These are phyloP conservation scores for Puccinia coronata DNA, from an alignment of 1,284 basidiomycete genomes.

Conservation along the genomic window DNA sequence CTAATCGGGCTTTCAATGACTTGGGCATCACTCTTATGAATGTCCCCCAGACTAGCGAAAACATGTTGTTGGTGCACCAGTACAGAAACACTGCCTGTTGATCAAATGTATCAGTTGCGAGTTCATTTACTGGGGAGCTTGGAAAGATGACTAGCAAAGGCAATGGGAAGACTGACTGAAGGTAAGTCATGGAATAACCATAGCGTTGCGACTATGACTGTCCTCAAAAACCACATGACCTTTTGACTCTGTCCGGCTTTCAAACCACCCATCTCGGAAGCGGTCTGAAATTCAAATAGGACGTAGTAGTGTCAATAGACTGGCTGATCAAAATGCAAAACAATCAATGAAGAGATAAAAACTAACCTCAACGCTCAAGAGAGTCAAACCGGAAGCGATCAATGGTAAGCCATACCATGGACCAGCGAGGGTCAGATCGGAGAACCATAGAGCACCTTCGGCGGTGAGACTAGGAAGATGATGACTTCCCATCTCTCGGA, in stretches of 20 bases:
- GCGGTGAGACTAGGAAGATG: constrained; percentile 22
- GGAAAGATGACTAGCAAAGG: not conserved
- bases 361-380: constrained; percentile 41
- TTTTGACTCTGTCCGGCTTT: constrained; percentile 35
- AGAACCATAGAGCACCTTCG: constrained; percentile 43
- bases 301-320: not conserved
- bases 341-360: not conserved
- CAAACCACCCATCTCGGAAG: constrained; percentile 45
- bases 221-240: constrained; percentile 38
- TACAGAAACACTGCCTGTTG: constrained; percentile 39
- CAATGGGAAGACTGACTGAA: constrained; percentile 16
- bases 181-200: constrained; percentile 43
- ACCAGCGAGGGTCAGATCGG: constrained; percentile 27
- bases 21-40: constrained; percentile 23
- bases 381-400: constrained; percentile 34
- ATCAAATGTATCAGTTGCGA: not conserved
- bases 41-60: constrained; percentile 39
- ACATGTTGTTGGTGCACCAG: constrained; percentile 45
- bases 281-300: constrained; percentile 15
- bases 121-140: not conserved
- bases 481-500: constrained; percentile 36
- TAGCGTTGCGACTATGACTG: constrained; percentile 31
- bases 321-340: not conserved
- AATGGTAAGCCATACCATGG: constrained; percentile 45
- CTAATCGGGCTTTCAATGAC: constrained; percentile 8